These are phyloP conservation scores for Fistulinella prunicolor DNA, from an alignment of 768 basidiomycete genomes.

Conservation along the genomic window DNA sequence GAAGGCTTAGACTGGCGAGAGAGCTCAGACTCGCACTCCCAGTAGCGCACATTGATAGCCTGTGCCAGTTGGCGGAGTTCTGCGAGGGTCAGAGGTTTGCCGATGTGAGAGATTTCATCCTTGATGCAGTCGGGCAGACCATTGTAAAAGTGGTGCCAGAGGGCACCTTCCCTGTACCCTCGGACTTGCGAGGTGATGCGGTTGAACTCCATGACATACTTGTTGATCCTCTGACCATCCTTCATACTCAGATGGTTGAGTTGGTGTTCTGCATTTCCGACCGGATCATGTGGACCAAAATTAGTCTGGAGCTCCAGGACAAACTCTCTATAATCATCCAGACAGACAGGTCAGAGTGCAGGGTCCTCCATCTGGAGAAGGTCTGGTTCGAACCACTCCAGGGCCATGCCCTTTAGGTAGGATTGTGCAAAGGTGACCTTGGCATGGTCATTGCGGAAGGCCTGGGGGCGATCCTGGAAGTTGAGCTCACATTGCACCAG, in stretches of 20 bases:
- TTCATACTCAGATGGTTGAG: no score
- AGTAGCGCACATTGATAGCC: no score
- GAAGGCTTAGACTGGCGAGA: neutral
- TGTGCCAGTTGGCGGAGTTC: no score
- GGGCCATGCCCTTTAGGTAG: neutral
- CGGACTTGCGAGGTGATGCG: neutral
- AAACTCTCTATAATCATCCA: no score
- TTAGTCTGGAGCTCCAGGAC: no score
- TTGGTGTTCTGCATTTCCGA: no score
- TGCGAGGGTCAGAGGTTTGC: no score
- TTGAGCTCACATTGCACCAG: neutral
- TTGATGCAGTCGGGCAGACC: slow-evolving; percentile 5
- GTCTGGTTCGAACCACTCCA: no score
- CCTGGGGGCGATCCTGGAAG: neutral
- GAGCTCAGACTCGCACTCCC: slow-evolving; percentile 1
- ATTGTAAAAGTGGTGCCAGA: slow-evolving; percentile 8
- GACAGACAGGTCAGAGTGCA: no score
- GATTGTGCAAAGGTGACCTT: neutral
- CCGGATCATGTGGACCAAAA: no score
- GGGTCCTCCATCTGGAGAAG: no score
- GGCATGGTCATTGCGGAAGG: neutral
- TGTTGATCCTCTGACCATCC: no score
- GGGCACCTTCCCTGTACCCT: neutral
- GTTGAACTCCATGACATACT: slow-evolving; percentile 8
- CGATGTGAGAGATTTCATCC: slow-evolving; percentile 4